Percentiles rank a stretch among this genome's conserved stretches.
Conservation (phyloP, 202 grass and related monocot genomes). For the Dendrocalamus latiflorus region DNA sequence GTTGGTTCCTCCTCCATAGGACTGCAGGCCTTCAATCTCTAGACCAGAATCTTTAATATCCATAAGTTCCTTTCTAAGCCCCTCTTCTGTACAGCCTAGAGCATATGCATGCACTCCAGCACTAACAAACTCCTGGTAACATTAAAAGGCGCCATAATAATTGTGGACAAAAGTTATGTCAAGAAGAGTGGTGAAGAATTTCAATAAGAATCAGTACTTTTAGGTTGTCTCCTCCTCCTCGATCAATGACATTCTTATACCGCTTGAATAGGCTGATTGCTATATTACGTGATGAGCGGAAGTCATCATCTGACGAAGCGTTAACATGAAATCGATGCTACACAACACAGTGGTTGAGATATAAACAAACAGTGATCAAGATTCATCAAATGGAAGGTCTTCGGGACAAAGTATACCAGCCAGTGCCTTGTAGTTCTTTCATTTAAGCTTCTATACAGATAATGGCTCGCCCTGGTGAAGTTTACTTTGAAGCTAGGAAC, state of each 20-base stretch:
- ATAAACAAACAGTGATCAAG: neutral
- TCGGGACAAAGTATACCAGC: conserved; percentile 32
- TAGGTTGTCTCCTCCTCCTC: conserved; percentile 75
- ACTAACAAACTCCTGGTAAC: conserved; percentile 89
- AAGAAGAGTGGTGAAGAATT: conserved; percentile 8
- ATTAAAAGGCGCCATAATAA: too few species aligned
- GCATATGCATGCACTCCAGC: conserved; percentile 91
- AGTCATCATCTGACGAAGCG: conserved; percentile 76
- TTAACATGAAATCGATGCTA: conserved; percentile 78
- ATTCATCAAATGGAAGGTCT: conserved; percentile 18
- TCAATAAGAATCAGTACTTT: conserved; percentile 44
- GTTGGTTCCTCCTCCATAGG: conserved; percentile 53
- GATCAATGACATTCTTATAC: conserved; percentile 79
- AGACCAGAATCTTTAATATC: conserved; percentile 67
- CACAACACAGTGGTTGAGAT: conserved; percentile 10
- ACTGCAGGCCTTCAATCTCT: conserved; percentile 64
- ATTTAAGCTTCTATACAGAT: conserved; percentile 49
- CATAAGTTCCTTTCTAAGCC: conserved; percentile 82
- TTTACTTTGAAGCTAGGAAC: conserved; percentile 35
- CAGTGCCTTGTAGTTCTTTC: conserved; percentile 55
- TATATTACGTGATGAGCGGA: conserved; percentile 79
- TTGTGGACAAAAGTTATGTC: neutral
- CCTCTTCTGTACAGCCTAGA: conserved; percentile 89
- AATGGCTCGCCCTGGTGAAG: conserved; percentile 43
- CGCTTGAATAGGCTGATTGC: conserved; percentile 81